phyloP scores from a whole-genome alignment of 1,284 basidiomycete genomes.

The Leccinum angustisporum region DNA sequence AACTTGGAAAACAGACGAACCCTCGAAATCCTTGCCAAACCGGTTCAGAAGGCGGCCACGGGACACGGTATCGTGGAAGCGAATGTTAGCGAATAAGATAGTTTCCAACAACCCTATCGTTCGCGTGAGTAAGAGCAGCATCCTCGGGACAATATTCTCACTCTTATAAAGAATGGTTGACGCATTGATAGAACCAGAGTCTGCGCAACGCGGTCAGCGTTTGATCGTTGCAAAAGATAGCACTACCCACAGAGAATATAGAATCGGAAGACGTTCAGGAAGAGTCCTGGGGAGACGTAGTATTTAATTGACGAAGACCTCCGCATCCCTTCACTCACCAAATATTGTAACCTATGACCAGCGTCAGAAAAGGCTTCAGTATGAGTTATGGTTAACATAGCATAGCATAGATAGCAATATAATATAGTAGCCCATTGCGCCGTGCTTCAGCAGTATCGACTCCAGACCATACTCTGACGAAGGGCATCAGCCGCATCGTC shows the following conservation, averaged over 20 bases:
- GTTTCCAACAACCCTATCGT: slow-evolving; percentile 69
- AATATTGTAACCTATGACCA: slow-evolving; percentile 40
- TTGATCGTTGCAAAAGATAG: background rate
- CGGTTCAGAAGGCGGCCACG: slow-evolving; percentile 85
- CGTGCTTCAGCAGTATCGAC: slow-evolving; percentile 38
- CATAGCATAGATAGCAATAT: slow-evolving; percentile 74
- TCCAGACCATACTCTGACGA: slow-evolving; percentile 64
- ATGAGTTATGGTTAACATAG: slow-evolving; percentile 36
- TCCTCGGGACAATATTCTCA: slow-evolving; percentile 33
- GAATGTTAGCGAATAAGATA: slow-evolving; percentile 86
- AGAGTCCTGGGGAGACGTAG: slow-evolving; percentile 44
- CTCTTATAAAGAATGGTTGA: slow-evolving; percentile 71
- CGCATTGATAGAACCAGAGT: slow-evolving; percentile 69
- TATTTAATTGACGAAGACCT: slow-evolving; percentile 8
- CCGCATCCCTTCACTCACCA: slow-evolving; percentile 29
- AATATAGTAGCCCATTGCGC: slow-evolving; percentile 61
- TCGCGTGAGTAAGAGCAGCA: slow-evolving; percentile 15
- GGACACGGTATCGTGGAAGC: slow-evolving; percentile 92
- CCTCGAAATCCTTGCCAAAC: slow-evolving; percentile 94
- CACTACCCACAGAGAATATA: slow-evolving; percentile 57
- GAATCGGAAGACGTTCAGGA: slow-evolving; percentile 66
- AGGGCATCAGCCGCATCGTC: slow-evolving; percentile 11
- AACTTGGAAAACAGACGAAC: slow-evolving; percentile 35
- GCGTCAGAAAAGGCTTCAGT: slow-evolving; percentile 9
- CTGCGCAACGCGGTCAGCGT: slow-evolving; percentile 33